Evolutionary conservation across 768 basidiomycete genomes (phyloP), one percentile per base, ranked within the genome.

Genomic region (Tephrocybe sp.): DNA sequence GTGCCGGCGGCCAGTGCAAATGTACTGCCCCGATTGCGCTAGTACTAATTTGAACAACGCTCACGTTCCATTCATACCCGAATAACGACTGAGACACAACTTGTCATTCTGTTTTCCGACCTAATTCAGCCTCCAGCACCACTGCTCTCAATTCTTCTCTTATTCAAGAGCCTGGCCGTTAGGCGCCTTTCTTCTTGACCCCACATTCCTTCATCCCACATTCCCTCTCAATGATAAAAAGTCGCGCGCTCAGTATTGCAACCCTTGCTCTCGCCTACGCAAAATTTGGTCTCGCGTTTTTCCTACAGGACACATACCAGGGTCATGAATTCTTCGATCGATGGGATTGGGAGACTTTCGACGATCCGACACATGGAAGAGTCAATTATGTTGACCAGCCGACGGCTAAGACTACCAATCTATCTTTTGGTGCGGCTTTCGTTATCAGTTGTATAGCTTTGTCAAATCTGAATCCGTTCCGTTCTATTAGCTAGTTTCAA

Each of bases 291-390:
- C 48, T 31, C 19, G 49, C 49, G 16, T 59, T 54, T 21, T 16
- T n/a, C n/a, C 16, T 52, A n/a, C 42, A 45, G 25, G 51, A 54
- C 41, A 15, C 48, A 12, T 57, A 52, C 42, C 42, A 22, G 12
- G 60, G 60, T 19, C 12, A 34, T 11, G 48, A 58, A 57, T 86
- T 86, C 59, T 68, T 77, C 49, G 43, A 69, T 16, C 51, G 50
- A 5, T 86, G 76, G 69, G 63, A 58, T 1, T 85, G 77, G 76
- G 71, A 80, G 54, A 75, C 73, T 7, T 45, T 61, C 22, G 58
- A 74, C 49, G 84, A 86, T 59, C 83, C 82, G n/a, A 86, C 84
- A 0, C 78, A 84, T 52, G 84, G 84, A n/a, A 68, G 78, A 43
- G 80, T 83, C 49, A 78, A 84, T 63, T 86, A 82, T 52, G 71